phyloP scores from a whole-genome alignment of 371 early-diverging fungal genomes.

The Mortierella sp. region DNA sequence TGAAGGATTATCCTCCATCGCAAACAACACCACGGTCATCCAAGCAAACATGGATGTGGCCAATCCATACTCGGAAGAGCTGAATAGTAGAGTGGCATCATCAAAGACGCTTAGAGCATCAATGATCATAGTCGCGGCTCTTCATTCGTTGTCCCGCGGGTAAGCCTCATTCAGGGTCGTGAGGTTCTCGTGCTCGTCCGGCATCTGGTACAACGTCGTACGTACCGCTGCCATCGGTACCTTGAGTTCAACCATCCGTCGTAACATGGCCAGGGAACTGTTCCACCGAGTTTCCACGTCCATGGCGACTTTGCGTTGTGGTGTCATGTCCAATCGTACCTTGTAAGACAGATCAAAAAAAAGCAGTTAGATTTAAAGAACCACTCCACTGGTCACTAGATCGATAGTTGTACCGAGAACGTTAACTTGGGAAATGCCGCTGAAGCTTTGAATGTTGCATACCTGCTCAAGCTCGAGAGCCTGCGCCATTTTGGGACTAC shows the following conservation, averaged over 20 bases:
- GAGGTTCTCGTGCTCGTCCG: not conserved
- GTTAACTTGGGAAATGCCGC: too few species aligned
- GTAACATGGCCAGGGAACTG: not conserved
- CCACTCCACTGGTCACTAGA: too few species aligned
- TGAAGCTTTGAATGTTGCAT: too few species aligned
- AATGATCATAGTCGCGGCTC: not conserved
- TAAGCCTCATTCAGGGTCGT: not conserved
- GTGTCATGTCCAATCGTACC: not conserved
- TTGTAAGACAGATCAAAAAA: too few species aligned
- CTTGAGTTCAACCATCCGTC: not conserved
- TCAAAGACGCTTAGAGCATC: not conserved
- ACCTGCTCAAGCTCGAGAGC: not conserved
- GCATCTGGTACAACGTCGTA: not conserved
- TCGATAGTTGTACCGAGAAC: too few species aligned
- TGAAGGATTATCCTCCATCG: not conserved
- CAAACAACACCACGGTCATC: not conserved
- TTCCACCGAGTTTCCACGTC: not conserved
- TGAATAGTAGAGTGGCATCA: not conserved
- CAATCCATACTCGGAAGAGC: not conserved
- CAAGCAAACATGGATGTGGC: not conserved
- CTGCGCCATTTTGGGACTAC: not conserved
- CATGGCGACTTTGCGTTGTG: not conserved
- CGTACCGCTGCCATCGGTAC: not conserved
- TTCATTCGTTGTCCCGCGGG: not conserved
- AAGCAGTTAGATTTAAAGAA: too few species aligned